Percentiles rank a stretch among this genome's conserved stretches.
phyloP scores from a whole-genome alignment of 1,284 basidiomycete species.

The Microstroma glucosiphilum region DNA sequence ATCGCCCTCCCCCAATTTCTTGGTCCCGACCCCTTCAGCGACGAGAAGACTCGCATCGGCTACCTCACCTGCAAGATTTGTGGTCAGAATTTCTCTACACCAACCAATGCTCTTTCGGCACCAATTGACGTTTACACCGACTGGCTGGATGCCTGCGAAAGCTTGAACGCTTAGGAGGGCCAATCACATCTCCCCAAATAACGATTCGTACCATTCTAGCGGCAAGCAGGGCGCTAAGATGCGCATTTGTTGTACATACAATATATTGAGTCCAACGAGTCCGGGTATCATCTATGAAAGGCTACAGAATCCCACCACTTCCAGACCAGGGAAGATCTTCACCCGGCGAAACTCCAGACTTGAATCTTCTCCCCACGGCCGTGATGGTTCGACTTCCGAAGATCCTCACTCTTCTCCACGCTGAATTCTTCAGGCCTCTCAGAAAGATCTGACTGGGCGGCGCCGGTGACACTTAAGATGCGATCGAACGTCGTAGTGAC shows the following conservation, averaged over 20 bases:
- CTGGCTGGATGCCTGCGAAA: slow-evolving; percentile 16
- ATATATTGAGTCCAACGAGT: neutral
- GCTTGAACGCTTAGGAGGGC: slow-evolving; percentile 6
- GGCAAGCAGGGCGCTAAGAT: no score
- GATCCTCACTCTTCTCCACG: neutral
- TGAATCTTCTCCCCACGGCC: slow-evolving; percentile 20
- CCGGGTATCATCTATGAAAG: no score
- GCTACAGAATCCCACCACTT: no score
- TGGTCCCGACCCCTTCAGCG: slow-evolving; percentile 28
- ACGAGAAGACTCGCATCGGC: slow-evolving; percentile 47
- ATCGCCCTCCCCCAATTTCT: neutral
- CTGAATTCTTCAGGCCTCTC: neutral
- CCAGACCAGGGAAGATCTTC: no score
- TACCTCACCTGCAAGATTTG: slow-evolving; percentile 45
- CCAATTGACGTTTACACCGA: slow-evolving; percentile 71
- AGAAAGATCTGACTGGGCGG: neutral
- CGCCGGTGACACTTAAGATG: slow-evolving; percentile 25
- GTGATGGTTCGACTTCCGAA: neutral
- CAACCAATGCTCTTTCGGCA: slow-evolving; percentile 66
- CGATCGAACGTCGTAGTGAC: slow-evolving; percentile 31
- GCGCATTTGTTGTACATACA: neutral
- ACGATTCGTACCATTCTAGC: no score
- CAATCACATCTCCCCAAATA: neutral
- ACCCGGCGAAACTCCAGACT: slow-evolving; percentile 26
- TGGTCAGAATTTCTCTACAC: slow-evolving; percentile 43